Evolutionary conservation across 108 stramenopile species (phyloP), one percentile per base, ranked within the genome.

Genomic region (Fragilaria radians): DNA sequence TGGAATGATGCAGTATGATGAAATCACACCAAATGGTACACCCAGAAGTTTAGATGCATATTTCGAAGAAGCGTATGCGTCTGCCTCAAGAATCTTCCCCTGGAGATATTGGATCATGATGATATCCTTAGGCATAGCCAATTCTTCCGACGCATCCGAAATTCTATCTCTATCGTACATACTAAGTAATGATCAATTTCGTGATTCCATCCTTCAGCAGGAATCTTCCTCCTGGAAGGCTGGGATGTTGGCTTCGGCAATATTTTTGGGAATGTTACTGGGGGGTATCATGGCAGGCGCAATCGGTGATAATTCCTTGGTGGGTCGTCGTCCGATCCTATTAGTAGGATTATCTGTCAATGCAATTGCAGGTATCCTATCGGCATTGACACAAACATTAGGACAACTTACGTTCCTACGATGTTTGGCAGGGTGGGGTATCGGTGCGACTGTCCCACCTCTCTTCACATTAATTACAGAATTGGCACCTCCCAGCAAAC

Each of bases 221-320:
- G 28, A 27, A 29, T 53, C 58, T 4, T n/a, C n/a, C n/a, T n/a
- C n/a, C n/a, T 73, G 54, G 74, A 18, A 68, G 34, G 77, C 71
- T 0, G 71, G 76, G 18, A 60, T 76, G 36, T 71, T 90, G 33
- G 83, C 89, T 1, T 68, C 82, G 2, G 79, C 85, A 28, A 82
- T 91, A 31, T 91, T 91, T 74, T 57, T 73, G 24, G 89, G 89
- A 19, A 91, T 91, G 89, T 54, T 91, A 9, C 27, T 84, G 26
- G 89, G 89, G n/a, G 89, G 89, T 7, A 61, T 81, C 1, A 17
- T 80, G 19, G 62, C 81, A 2, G 85, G 85, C 19, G 69, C 80
- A 33, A 28, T 85, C 32, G 74, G 79, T 0, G 89, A 87, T 65
- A 25, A 63, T 58, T n/a, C n/a, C n/a, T n/a, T n/a, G n/a, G 53